Evolutionary conservation across 352 stramenopile species (phyloP).

Genomic region (Salisapilia sapeloensis): DNA sequence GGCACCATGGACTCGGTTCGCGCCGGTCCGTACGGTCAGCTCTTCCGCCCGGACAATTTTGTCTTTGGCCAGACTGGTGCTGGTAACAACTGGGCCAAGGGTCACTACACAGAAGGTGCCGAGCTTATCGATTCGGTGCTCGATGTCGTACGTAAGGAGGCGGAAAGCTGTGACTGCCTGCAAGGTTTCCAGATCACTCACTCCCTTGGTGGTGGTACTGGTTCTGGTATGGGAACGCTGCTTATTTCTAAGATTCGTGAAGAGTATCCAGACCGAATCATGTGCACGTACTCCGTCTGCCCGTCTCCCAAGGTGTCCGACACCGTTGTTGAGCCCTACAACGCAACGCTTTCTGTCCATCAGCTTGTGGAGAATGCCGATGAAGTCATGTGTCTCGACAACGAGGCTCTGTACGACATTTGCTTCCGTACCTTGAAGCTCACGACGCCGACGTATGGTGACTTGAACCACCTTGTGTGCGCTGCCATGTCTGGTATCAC

Average conservation of each 20-base stretch:
- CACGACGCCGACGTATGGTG: conserved; percentile 95
- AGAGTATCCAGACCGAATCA: conserved; percentile 98
- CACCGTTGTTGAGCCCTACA: conserved; percentile 99
- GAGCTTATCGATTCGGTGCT: conserved; percentile 98
- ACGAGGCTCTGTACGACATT: conserved; percentile 99
- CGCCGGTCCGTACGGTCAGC: conserved; percentile 88
- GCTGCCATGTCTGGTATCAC: conserved; percentile 98
- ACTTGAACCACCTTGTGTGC: conserved; percentile 98
- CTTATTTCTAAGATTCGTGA: conserved; percentile 98
- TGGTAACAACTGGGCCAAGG: conserved; percentile 99
- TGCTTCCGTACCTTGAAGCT: conserved; percentile 99
- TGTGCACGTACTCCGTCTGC: conserved; percentile 98
- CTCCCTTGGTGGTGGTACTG: conserved; percentile 97
- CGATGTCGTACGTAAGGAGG: conserved; percentile 97
- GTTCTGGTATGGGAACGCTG: conserved; percentile 97
- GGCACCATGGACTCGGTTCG: conserved; percentile 98
- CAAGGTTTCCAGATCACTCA: conserved; percentile 99
- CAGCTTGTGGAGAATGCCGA: conserved; percentile 99
- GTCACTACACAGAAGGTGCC: conserved; percentile 98
- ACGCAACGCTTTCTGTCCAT: conserved; percentile 97
- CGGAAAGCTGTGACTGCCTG: conserved; percentile 96
- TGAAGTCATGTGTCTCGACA: conserved; percentile 99
- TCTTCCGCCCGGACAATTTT: conserved; percentile 99
- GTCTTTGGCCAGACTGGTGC: conserved; percentile 97
- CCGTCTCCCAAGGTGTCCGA: conserved; percentile 97